These are phyloP conservation scores for Elsinoe batatas DNA, from an alignment of 2,329 filamentous ascomycete genomes.

Conservation along the genomic window DNA sequence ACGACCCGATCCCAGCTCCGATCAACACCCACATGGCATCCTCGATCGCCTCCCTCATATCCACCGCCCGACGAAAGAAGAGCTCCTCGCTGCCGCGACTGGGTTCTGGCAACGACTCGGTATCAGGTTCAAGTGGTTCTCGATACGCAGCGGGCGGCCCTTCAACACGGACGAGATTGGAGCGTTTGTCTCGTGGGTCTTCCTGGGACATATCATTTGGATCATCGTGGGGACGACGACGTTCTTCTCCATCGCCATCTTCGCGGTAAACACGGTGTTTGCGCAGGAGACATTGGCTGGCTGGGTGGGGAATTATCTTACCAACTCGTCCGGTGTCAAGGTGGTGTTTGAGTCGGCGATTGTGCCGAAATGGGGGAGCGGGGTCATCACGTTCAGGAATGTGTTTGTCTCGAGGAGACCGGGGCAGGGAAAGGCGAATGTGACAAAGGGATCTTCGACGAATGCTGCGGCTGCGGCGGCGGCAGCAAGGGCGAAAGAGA, in stretches of 20 bases:
- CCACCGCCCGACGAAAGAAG: constrained; percentile 83
- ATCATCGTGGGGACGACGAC: constrained; percentile 94
- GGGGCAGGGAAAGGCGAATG: constrained; percentile 68
- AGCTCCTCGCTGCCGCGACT: constrained; percentile 80
- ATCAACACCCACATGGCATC: constrained; percentile 26
- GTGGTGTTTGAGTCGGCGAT: constrained; percentile 97
- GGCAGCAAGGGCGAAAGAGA: constrained; percentile 48
- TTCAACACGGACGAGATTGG: constrained; percentile 97
- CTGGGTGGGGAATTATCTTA: constrained; percentile 92
- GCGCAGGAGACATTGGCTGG: constrained; percentile 91
- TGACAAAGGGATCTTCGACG: constrained; percentile 82
- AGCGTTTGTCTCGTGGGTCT: constrained; percentile 89
- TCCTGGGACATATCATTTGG: constrained; percentile 90
- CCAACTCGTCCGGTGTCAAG: constrained; percentile 81
- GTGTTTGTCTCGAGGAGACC: constrained; percentile 90
- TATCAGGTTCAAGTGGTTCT: constrained; percentile 95
- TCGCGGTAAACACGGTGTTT: constrained; percentile 90
- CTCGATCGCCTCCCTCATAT: constrained; percentile 55
- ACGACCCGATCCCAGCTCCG: not conserved
- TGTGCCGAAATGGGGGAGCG: constrained; percentile 88
- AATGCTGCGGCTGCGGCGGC: constrained; percentile 79
- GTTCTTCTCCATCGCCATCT: constrained; percentile 84
- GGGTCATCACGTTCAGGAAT: constrained; percentile 92
- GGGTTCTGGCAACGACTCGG: constrained; percentile 86
- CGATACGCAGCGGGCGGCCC: constrained; percentile 82